Evolutionary conservation across 2,329 filamentous ascomycete genomes (phyloP), one percentile per base, ranked within the genome.

Genomic region (Cryphonectria parasitica): DNA sequence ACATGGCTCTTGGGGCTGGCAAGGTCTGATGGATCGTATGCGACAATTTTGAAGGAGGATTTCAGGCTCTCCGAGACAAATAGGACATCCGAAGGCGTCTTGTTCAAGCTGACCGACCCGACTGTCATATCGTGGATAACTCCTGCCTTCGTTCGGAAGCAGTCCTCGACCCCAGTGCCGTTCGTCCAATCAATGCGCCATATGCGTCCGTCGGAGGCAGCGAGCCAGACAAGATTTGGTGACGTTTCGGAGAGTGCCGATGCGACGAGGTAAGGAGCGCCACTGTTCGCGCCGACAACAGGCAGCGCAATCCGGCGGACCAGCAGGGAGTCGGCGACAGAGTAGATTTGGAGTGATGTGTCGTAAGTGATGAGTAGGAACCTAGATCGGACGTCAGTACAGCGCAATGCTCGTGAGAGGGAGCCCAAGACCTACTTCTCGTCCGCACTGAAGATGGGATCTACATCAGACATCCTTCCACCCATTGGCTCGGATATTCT

Each of bases 341-440:
- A 92, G 80, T 96, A 97, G 36, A 97, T 87, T 78, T 94, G 92
- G 68, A 98, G 84, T 13, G 91, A 91, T 39, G 88, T 90, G 72
- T 90, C 88, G 76, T 93, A 93, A 43, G 91, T 88, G 69, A 97
- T 80, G 70, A 98, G 90, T 54, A 98, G 79, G 80, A 91, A 87
- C 77, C 93, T 94, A 52, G 52, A 31, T n/a, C 11, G 60, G 76
- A 82, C 67, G 81, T 77, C 65, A 66, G 63, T 19, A 52, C 39
- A 34, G 36, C 28, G 13, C 4, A 52, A 63, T 45, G 39, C 10
- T 13, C 10, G n/a, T 39, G n/a, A 36, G 54, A 6, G 36, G 54
- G 17, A 52, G 43, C 13, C 11, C 13, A 64, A 52, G 71, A 77
- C 86, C 78, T 80, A 91, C 88, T 85, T 85, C 77, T 91, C 89